Base-by-base conservation (phyloP, 305 asterid species). In the Coffea humblotiana region DNA sequence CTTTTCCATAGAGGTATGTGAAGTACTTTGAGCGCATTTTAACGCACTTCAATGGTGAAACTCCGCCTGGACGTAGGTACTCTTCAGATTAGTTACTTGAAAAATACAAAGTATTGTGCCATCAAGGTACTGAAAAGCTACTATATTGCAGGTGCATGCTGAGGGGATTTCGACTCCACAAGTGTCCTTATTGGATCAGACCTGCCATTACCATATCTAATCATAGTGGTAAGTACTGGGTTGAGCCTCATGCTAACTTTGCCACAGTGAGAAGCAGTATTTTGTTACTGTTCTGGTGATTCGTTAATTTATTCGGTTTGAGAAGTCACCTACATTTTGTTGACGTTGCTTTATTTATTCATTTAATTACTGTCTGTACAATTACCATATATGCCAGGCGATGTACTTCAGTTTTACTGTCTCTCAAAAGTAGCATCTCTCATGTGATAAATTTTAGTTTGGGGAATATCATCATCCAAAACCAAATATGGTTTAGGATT, bases 41-140 rank as follows among this genome's bases (percentile, higher is more conserved):
- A 91, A 82, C 80, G 29, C 86, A 89, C 72, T 92, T 90, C 90
- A 89, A 90, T 81, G 97, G 98, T 71, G 99, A 92, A 90, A 86
- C 89, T 60, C 98, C 97, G 60, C 86, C 96, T 76, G 98, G 97
- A 84, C 99, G 98, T 88, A 96, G 99, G 99, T 96, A 96, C 93
- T 86, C 85, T 84, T 87, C 92, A 83, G 80, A 83, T 82, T 60
- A 83, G 74, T 76, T 78, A 81, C 84, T 88, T 82, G 72, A 82
- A 76, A 77, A 76, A 78, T 85, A 77, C 83, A 60, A 71, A 80
- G 77, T 64, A 74, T 78, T 77, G 79, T 74, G 82, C 74, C 49
- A 58, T 32, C 54, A 66, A 56, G 86, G 70, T 83, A 84, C 77
- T 86, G 81, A 88, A 48, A 68, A 75, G 49, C 71, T 81, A 71